Evolutionary conservation across 805 yeast genomes (phyloP).

Genomic region (Kazachstania psychrophila): DNA sequence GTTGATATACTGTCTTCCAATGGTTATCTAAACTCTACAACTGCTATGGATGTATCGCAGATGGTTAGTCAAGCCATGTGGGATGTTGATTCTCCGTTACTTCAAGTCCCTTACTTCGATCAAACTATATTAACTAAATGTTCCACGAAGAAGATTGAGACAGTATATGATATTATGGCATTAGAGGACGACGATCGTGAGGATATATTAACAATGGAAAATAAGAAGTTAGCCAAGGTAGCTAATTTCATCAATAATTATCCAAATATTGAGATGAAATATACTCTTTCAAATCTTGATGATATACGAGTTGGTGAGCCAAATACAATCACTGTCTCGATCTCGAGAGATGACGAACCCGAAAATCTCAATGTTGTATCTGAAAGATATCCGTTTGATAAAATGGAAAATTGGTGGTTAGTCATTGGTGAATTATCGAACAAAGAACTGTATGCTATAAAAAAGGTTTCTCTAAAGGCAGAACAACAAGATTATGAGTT

Average conservation of each 20-base stretch:
- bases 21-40: conserved; percentile 67
- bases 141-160: conserved; percentile 43
- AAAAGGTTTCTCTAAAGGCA: conserved; percentile 47
- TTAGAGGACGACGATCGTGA: conserved; percentile 67
- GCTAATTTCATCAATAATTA: conserved; percentile 85
- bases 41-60: conserved; percentile 81
- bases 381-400: conserved; percentile 48
- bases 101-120: conserved; percentile 69
- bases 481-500: conserved; percentile 46
- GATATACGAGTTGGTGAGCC: conserved; percentile 42
- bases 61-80: conserved; percentile 82
- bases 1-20: conserved; percentile 74
- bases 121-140: conserved; percentile 44
- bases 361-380: conserved; percentile 54
- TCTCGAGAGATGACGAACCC: conserved; percentile 71
- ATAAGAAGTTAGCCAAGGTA: conserved; percentile 47
- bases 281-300: conserved; percentile 37
- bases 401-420: conserved; percentile 70
- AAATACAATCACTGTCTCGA: conserved; percentile 37
- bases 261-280: conserved; percentile 72
- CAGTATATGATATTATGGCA: conserved; percentile 70
- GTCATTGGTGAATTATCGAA: conserved; percentile 60
- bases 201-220: conserved; percentile 47
- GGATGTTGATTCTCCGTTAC: conserved; percentile 68
- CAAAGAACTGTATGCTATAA: conserved; percentile 62